phyloP scores from a whole-genome alignment of 352 stramenopile genomes.

The Phytophthora capsici region DNA sequence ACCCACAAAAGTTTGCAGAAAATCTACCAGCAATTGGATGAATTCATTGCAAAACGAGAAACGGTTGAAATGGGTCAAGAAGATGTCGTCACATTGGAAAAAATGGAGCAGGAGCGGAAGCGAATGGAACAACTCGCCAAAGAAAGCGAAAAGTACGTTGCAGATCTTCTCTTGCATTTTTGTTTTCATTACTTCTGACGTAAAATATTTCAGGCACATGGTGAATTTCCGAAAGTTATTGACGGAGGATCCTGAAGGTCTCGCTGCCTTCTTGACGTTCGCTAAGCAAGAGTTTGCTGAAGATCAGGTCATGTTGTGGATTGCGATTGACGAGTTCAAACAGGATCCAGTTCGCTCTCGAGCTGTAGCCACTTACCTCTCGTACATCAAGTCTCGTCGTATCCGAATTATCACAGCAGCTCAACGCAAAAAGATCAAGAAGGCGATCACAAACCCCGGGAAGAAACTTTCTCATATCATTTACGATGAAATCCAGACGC shows the following conservation, averaged over 20 bases:
- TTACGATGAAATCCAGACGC: slow-evolving; percentile 60
- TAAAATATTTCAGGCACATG: slow-evolving; percentile 35
- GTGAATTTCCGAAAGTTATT: slow-evolving; percentile 44
- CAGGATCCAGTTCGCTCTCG: slow-evolving; percentile 51
- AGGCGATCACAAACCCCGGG: slow-evolving; percentile 61
- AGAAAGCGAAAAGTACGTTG: slow-evolving; percentile 41
- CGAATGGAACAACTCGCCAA: slow-evolving; percentile 25
- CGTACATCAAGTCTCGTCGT: slow-evolving; percentile 65
- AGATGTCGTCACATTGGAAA: slow-evolving; percentile 39
- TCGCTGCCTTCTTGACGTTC: slow-evolving; percentile 50
- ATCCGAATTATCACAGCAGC: slow-evolving; percentile 69
- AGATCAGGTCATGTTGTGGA: slow-evolving; percentile 65
- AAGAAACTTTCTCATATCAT: slow-evolving; percentile 51
- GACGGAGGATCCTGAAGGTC: slow-evolving; percentile 39
- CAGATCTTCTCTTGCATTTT: neutral
- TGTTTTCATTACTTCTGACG: neutral
- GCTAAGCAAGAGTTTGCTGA: slow-evolving; percentile 59
- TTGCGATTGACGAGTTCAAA: slow-evolving; percentile 65
- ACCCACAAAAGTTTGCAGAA: slow-evolving; percentile 27
- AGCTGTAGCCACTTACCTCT: slow-evolving; percentile 59
- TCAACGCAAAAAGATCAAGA: slow-evolving; percentile 76
- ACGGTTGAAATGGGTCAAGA: slow-evolving; percentile 38
- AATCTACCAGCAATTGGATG: slow-evolving; percentile 33
- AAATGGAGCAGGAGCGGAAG: slow-evolving; percentile 26
- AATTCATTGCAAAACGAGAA: slow-evolving; percentile 50